These are phyloP conservation scores for Naumovozyma castellii DNA, from an alignment of 805 yeast genomes.

Conservation along the genomic window DNA sequence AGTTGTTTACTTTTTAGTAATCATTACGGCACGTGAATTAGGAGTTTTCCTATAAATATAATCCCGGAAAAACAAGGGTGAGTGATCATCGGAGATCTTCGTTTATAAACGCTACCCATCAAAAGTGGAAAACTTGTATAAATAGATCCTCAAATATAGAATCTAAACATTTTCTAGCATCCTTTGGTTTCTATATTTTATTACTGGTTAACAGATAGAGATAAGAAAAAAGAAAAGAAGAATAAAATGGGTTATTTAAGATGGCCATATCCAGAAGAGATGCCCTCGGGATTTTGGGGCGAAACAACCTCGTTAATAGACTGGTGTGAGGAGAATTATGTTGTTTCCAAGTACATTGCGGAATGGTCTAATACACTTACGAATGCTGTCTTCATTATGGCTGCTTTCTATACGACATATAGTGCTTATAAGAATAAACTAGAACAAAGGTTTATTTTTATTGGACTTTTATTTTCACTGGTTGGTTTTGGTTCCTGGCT, in stretches of 20 bases:
- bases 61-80: too few species aligned
- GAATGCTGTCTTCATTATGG: slow-evolving; percentile 46
- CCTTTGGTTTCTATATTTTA: too few species aligned
- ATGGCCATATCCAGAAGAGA: slow-evolving; percentile 46
- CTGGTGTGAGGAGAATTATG: slow-evolving; percentile 98
- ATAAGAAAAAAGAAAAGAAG: too few species aligned
- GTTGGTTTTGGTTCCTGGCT: slow-evolving; percentile 94
- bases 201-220: too few species aligned
- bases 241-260: slow-evolving; percentile 11
- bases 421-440: slow-evolving; percentile 51
- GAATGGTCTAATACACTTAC: slow-evolving; percentile 85
- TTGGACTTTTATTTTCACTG: slow-evolving; percentile 69
- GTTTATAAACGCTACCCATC: too few species aligned
- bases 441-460: slow-evolving; percentile 61
- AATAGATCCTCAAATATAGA: too few species aligned
- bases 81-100: too few species aligned
- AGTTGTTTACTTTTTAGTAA: too few species aligned
- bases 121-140: too few species aligned
- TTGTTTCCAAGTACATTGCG: slow-evolving; percentile 75
- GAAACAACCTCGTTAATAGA: slow-evolving; percentile 88
- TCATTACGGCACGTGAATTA: too few species aligned
- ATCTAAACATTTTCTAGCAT: too few species aligned
- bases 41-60: too few species aligned
- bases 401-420: slow-evolving; percentile 56
- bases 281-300: slow-evolving; percentile 66